Base-by-base conservation (phyloP, 2,329 filamentous ascomycete genomes). In the Didymella sp. region DNA sequence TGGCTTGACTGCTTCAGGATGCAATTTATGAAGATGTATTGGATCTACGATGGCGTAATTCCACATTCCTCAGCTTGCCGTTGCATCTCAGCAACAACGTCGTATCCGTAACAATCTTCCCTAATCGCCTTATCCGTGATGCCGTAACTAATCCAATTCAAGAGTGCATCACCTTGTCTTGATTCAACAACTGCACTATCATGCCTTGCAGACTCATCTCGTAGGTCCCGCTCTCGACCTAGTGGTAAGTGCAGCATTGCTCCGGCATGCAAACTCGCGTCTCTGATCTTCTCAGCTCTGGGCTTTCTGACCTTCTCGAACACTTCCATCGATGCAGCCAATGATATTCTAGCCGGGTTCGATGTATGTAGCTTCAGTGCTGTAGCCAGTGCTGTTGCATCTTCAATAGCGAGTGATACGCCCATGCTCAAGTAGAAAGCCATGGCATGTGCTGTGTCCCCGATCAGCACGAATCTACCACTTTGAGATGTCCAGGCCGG, bases 341-440 rank as follows among this genome's bases (percentile, higher is more conserved):
- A 28, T 2, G 42, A 35, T 12, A 33, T 15, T 8, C 2, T 7
- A 5, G 11, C 5, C 12, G 22, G 53, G 9, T 17, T 21, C 3
- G 21, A 27, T 0, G 8, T 33, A 15, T 44, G 43, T 12, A 53
- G 31, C 11, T 57, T 48, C 21, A 62, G 27, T 4, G 47, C 37
- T 17, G 46, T 28, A 25, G 33, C 44, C 5, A 64, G 46, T 6
- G 51, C 58, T 12, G 54, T 51, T n/a, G 63, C 63, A 53, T 66
- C 63, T 27, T 64, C 60, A 13, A 64, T 61, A n/a, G 63, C 63
- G 31, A 64, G 41, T 9, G 57, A 56, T n/a, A 62, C 63, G 8
- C 63, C 63, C 59, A 61, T 61, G 15, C 53, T 56, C n/a, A 63
- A 56, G 22, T 62, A 63, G 40, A 62, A 62, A 6, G 61, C 56